These are phyloP conservation scores for Vachellia pachyceras DNA, from an alignment of 306 rosid genomes.

Conservation along the genomic window DNA sequence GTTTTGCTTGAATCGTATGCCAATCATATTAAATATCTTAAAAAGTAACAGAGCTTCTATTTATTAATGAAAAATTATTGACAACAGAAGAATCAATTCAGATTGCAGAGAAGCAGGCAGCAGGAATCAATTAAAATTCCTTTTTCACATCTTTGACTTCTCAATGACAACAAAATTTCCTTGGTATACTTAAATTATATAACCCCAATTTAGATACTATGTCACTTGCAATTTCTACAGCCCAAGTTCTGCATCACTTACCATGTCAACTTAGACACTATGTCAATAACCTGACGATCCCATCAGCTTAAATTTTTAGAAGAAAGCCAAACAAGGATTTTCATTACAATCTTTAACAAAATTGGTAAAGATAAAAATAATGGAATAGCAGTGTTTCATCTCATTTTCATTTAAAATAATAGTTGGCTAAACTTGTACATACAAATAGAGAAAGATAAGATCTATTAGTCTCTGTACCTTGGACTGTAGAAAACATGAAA, in stretches of 20 bases:
- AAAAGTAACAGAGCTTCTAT: neutral
- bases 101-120: neutral
- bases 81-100: neutral
- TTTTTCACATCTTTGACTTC: neutral
- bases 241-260: neutral
- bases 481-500: slow-evolving; percentile 96
- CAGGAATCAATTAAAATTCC: neutral
- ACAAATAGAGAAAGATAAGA: slow-evolving; percentile 17
- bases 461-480: slow-evolving; percentile 58
- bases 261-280: neutral
- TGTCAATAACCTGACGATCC: neutral
- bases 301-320: neutral
- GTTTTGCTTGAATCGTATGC: slow-evolving; percentile 17
- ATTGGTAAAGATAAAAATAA: neutral
- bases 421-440: slow-evolving; percentile 5
- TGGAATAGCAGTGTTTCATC: neutral
- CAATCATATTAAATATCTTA: neutral
- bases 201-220: neutral
- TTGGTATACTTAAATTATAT: too few relatives aligned
- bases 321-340: slow-evolving; percentile 10
- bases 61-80: neutral
- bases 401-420: slow-evolving; percentile 10
- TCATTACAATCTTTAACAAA: slow-evolving; percentile 12
- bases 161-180: too few relatives aligned
- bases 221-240: neutral